Conservation (phyloP, 2,329 filamentous ascomycete genomes). For the Coniella lustricola region DNA sequence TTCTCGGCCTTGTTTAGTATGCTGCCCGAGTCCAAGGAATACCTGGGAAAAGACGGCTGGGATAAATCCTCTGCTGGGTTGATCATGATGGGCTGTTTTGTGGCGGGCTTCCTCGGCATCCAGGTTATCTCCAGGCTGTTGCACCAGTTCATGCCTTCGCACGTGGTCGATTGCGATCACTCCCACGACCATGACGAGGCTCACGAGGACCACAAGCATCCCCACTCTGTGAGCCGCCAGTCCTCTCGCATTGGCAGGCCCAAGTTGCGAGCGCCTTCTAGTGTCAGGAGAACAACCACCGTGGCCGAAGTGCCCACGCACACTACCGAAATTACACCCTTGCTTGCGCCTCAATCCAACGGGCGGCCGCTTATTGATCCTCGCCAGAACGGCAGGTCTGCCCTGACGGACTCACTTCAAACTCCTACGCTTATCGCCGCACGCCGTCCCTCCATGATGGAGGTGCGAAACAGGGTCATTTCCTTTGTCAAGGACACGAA, state of each 20-base stretch:
- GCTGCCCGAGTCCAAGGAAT: conserved; percentile 77
- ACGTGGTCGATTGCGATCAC: conserved; percentile 76
- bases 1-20: conserved; percentile 92
- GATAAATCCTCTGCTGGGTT: conserved; percentile 60
- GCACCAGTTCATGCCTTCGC: conserved; percentile 68
- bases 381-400: conserved; percentile 24
- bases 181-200: conserved; percentile 50
- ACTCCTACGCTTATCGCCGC: conserved; percentile 1
- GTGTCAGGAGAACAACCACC: conserved; percentile 13
- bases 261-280: conserved; percentile 14
- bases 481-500: conserved; percentile 62
- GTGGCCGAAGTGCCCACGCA: conserved; percentile 14
- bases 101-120: conserved; percentile 67
- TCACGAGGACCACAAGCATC: conserved; percentile 24
- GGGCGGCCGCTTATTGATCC: conserved; percentile 20
- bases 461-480: conserved; percentile 50
- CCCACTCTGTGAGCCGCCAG: conserved; percentile 13
- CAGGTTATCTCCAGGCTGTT: conserved; percentile 65
- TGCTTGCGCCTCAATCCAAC: conserved; percentile 28
- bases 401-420: conserved; percentile 23
- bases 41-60: conserved; percentile 64
- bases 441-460: conserved; percentile 46
- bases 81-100: conserved; percentile 62
- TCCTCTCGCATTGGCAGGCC: conserved; percentile 11
- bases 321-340: conserved; percentile 41